A percentile compares a stretch with the other conserved stretches of the same genome.
phyloP scores from a whole-genome alignment of 768 basidiomycete species.

The Boletus coccyginus region DNA sequence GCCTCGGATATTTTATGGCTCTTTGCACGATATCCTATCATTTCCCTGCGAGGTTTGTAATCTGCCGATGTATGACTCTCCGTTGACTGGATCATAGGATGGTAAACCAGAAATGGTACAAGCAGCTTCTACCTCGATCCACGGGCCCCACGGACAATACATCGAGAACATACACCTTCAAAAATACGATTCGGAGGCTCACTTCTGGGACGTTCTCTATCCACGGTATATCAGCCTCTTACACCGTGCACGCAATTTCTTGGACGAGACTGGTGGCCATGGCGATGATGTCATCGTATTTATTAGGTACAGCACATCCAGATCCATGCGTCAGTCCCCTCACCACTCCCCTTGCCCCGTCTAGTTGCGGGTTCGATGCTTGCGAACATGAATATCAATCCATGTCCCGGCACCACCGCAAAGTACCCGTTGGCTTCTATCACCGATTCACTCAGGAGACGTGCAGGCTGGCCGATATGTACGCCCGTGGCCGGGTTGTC shows the following conservation, averaged over 20 bases:
- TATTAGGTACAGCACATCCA: constrained; percentile 62
- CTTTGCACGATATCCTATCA: constrained; percentile 90
- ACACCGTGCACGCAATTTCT: constrained; percentile 65
- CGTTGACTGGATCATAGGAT: constrained; percentile 47
- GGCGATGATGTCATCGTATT: constrained; percentile 77
- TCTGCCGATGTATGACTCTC: background rate
- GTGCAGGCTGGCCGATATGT: constrained; percentile 56
- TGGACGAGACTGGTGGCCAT: constrained; percentile 60
- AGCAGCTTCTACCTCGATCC: constrained; percentile 62
- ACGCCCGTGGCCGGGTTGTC: constrained; percentile 68
- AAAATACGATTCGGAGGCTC: constrained; percentile 11
- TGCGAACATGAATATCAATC: constrained; percentile 85
- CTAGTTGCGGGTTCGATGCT: constrained; percentile 92
- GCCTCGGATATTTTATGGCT: constrained; percentile 80
- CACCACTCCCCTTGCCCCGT: background rate
- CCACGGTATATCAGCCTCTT: constrained; percentile 59
- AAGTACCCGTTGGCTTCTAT: constrained; percentile 85
- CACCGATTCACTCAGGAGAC: constrained; percentile 77
- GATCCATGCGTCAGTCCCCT: background rate
- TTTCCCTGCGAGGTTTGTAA: constrained; percentile 82
- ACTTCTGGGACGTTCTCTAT: constrained; percentile 49
- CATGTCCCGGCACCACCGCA: constrained; percentile 92
- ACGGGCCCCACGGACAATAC: constrained; percentile 16
- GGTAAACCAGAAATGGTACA: constrained; percentile 76
- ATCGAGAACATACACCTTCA: constrained; percentile 31